These are phyloP conservation scores for Globisporangium cystogenes DNA, from an alignment of 352 stramenopile species.

Conservation along the genomic window DNA sequence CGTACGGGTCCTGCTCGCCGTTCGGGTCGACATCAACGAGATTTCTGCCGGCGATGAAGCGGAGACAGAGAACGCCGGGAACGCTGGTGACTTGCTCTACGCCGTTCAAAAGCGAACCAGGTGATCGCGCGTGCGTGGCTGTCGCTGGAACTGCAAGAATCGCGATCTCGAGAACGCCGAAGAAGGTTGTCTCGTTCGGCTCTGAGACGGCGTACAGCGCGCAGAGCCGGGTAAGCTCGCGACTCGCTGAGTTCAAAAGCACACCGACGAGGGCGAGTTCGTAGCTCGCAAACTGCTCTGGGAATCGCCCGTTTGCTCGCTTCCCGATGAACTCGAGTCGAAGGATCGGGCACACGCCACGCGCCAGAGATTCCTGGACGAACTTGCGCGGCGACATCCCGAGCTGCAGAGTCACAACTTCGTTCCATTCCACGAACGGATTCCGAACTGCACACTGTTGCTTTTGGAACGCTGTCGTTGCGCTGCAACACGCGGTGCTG, in stretches of 20 bases:
- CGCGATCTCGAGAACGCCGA: constrained; percentile 16
- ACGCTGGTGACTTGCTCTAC: not conserved
- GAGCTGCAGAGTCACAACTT: constrained; percentile 17
- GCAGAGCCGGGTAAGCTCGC: not conserved
- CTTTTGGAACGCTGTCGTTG: not conserved
- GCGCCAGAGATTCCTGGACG: constrained; percentile 13
- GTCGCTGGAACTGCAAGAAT: not conserved
- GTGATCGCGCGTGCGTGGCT: not conserved
- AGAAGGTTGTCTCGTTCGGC: not conserved
- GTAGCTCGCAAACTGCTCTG: constrained; percentile 15
- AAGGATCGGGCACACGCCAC: constrained; percentile 28
- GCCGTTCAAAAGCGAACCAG: not conserved
- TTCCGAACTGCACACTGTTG: constrained; percentile 1
- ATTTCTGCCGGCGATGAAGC: constrained; percentile 36
- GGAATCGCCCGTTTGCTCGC: constrained; percentile 20
- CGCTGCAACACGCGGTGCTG: not conserved
- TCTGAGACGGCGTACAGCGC: constrained; percentile 10
- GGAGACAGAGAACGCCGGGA: constrained; percentile 30
- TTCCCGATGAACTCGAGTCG: constrained; percentile 27
- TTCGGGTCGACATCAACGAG: constrained; percentile 38
- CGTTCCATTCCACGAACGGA: constrained; percentile 13
- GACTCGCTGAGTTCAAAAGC: not conserved
- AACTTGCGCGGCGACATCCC: constrained; percentile 6
- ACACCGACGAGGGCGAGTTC: constrained; percentile 19
- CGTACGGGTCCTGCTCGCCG: constrained; percentile 50